Conservation (phyloP, 2,329 filamentous ascomycete genomes). For the Verticillium isaacii region DNA sequence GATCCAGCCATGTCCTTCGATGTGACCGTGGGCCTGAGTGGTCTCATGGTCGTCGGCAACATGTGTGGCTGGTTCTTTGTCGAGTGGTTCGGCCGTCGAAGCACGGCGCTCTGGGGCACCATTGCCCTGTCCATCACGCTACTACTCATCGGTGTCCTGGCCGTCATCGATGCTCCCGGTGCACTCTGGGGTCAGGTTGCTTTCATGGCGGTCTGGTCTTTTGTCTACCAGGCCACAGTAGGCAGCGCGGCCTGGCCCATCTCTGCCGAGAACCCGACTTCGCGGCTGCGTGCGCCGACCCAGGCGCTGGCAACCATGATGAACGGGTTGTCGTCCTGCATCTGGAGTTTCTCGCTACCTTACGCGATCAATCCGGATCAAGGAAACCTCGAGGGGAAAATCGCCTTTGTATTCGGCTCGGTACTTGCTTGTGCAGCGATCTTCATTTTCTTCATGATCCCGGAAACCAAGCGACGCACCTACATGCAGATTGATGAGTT, state of each 20-base stretch:
- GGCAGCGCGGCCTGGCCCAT: slow-evolving; percentile 24
- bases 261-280: slow-evolving; percentile 9
- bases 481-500: slow-evolving; percentile 17
- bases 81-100: slow-evolving; percentile 22
- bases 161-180: slow-evolving; percentile 5
- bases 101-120: slow-evolving; percentile 16
- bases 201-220: slow-evolving; percentile 24
- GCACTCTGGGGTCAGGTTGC: slow-evolving; percentile 13
- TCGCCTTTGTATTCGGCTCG: slow-evolving; percentile 22
- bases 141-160: slow-evolving; percentile 24
- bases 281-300: slow-evolving; percentile 9
- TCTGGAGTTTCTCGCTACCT: slow-evolving; percentile 11
- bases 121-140: slow-evolving; percentile 18
- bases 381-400: slow-evolving; percentile 28
- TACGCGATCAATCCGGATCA: slow-evolving; percentile 14
- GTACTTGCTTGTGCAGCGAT: slow-evolving; percentile 6
- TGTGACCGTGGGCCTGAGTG: slow-evolving; percentile 19
- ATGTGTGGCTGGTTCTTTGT: slow-evolving; percentile 24
- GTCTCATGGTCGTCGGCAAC: slow-evolving; percentile 23
- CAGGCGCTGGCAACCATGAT: slow-evolving; percentile 11
- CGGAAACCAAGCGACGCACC: slow-evolving; percentile 16
- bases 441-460: slow-evolving; percentile 16
- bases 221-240: slow-evolving; percentile 27
- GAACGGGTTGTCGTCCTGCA: slow-evolving; percentile 10
- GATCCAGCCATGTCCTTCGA: slow-evolving; percentile 16